Base-by-base conservation (phyloP, 306 rosid species). In the Glycyrrhiza uralensis region DNA sequence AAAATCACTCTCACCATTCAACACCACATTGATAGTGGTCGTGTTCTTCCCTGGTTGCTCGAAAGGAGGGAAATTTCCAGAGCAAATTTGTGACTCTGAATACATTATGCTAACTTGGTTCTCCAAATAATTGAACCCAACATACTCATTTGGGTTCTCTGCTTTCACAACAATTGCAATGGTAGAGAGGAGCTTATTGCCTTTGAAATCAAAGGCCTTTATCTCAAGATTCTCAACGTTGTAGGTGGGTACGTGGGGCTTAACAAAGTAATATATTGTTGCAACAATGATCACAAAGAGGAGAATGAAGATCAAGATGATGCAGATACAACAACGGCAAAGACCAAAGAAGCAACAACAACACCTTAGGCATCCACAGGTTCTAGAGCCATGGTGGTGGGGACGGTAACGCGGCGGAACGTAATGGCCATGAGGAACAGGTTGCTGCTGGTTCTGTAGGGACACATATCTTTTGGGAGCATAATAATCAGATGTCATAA, bases 191-290 rank as follows among this genome's bases (percentile, higher is more conserved):
- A 90, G 59, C 64, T 44, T 79, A 17, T 14, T 36, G 0, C 32
- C 69, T 45, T 12, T 2, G 7, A 86, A 2, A 1, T 75, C 75
- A 47, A 90, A 90, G 5, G 45, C 1, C 0, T 29, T 62, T 18
- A 86, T 38, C 7, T 20, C 14, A 28, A 90, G 60, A 44, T 4
- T 29, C 0, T 81, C 77, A 22, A 90, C 6, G 12, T 24, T 35
- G 74, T 82, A 84, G 26, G 65, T 2, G 5, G 96, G 93, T 0
- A 66, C 0, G 0, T 39, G 3, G 1, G 91, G 96, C 23, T 57
- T 38, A 35, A 74, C 0, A 2, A 69, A 18, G 15, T 32, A 17
- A 33, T 46, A 72, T 10, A 80, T 4, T 11, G 13, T 19, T 28
- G 55, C 1, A 18, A 12, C 4, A 42, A 71, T 14, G 2, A 19